phyloP scores from a whole-genome alignment of 805 yeast genomes.

The Priceomyces fermenticarens region DNA sequence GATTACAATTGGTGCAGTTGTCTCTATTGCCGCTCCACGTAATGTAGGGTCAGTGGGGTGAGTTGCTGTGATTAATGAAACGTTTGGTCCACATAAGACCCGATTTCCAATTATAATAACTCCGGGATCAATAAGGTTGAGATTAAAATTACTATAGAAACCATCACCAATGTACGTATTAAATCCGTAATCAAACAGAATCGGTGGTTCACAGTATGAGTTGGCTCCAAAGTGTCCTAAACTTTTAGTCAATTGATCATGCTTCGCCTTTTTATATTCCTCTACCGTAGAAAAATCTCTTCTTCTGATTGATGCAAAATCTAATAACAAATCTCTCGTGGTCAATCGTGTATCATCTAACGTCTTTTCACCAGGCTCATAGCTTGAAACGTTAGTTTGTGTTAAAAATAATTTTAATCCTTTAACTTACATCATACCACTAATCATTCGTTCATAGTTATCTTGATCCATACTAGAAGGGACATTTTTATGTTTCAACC shows the following conservation, averaged over 20 bases:
- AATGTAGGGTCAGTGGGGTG: conserved; percentile 55
- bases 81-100: conserved; percentile 63
- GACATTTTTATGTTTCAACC: conserved; percentile 6
- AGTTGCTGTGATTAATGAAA: conserved; percentile 56
- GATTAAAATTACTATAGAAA: conserved; percentile 60
- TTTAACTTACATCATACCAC: conserved; percentile 11
- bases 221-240: conserved; percentile 48
- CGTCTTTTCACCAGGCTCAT: conserved; percentile 15
- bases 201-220: conserved; percentile 54
- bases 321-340: conserved; percentile 34
- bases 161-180: conserved; percentile 55
- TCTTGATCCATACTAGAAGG: conserved; percentile 11
- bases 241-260: conserved; percentile 30
- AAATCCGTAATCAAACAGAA: conserved; percentile 64
- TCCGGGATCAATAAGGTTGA: conserved; percentile 56
- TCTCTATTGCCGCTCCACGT: conserved; percentile 47
- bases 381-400: not conserved
- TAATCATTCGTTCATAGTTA: conserved; percentile 15
- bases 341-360: conserved; percentile 25
- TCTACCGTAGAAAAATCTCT: conserved; percentile 27
- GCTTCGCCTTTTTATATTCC: conserved; percentile 34
- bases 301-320: conserved; percentile 31
- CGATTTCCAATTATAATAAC: conserved; percentile 58
- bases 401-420: not conserved
- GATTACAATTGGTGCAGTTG: conserved; percentile 53